Percentiles rank a stretch among this genome's conserved stretches.
These are phyloP conservation scores for Begonia masoniana DNA, from an alignment of 306 rosid species.

Conservation along the genomic window DNA sequence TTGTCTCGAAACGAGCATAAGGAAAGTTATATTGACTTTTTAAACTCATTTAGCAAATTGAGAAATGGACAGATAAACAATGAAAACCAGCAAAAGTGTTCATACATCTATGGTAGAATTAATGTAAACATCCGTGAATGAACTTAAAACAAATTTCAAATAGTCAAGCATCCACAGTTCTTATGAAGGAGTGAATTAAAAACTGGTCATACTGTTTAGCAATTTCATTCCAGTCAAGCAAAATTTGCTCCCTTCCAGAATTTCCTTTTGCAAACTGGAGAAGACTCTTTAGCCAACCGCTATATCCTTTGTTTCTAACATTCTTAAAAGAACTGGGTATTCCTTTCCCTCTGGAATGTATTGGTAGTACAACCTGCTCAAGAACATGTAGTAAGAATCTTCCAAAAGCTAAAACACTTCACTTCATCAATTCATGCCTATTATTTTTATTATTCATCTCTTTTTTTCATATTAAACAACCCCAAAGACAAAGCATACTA, in stretches of 20 bases:
- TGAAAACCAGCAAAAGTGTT: too few species aligned
- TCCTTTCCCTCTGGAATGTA: slow-evolving; percentile 87
- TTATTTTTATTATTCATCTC: too few species aligned
- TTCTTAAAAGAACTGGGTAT: slow-evolving; percentile 74
- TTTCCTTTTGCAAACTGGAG: slow-evolving; percentile 18
- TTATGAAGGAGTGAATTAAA: not conserved
- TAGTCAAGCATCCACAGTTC: not conserved
- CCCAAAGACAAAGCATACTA: too few species aligned
- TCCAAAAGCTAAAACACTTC: not conserved
- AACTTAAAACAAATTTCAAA: too few species aligned
- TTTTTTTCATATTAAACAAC: too few species aligned
- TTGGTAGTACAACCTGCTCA: slow-evolving; percentile 76
- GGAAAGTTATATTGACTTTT: too few species aligned
- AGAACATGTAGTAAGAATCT: not conserved
- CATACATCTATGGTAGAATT: not conserved
- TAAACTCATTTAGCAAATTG: too few species aligned
- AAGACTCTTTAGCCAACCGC: slow-evolving; percentile 31
- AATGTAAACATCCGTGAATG: not conserved
- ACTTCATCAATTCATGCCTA: too few species aligned
- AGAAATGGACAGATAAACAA: too few species aligned
- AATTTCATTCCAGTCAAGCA: slow-evolving; percentile 90
- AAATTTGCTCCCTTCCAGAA: slow-evolving; percentile 33
- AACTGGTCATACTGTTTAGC: slow-evolving; percentile 59
- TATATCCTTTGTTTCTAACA: slow-evolving; percentile 19
- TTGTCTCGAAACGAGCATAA: too few species aligned